Evolutionary conservation across 352 stramenopile genomes (phyloP), one percentile per base, ranked within the genome.

Genomic region (Phytophthora cryptogea): DNA sequence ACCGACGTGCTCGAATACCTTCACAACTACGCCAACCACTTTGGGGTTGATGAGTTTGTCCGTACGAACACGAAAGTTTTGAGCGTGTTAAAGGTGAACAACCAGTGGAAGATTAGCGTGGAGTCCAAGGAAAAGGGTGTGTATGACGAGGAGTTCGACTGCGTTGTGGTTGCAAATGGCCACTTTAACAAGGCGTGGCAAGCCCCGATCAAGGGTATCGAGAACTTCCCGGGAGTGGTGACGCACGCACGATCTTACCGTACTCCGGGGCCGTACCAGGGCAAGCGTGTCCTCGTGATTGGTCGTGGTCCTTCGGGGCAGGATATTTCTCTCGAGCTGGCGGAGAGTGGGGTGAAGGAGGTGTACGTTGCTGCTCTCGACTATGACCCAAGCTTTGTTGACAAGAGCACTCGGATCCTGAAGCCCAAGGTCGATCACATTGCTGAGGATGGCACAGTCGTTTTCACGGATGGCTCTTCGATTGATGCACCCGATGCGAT

Each of bases 271-370:
- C 45, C 60, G 2, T 85, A 71, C 56, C 32, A 70, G 31, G 52
- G 44, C 49, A 85, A 85, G 65, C 48, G 66, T 23, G 72, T 91
- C n/a, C 65, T 91, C 23, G 20, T 91, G 13, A 74, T 91, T n/a
- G 82, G 82, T 0, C 71, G 56, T 26, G 82, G 82, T n/a, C 82
- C 77, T 10, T 91, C 82, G 0, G 82, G 79, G 0, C 70, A 84
- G 28, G 82, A 91, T 33, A 91, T 91, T 42, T 91, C 79, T 17
- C 63, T 89, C 5, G 79, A 91, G 53, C 71, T 91, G 5, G 72
- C 59, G 4, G 47, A 43, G 5, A 61, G 52, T 13, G 68, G 65
- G 1, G 69, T 70, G 3, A 67, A 67, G 3, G 57, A 81, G 26
- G 82, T 91, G 20, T 63, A 77, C 23, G 76, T 91, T 17, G 77